phyloP scores from a whole-genome alignment of 2,329 filamentous ascomycete species.

The Aspergillus ruber region DNA sequence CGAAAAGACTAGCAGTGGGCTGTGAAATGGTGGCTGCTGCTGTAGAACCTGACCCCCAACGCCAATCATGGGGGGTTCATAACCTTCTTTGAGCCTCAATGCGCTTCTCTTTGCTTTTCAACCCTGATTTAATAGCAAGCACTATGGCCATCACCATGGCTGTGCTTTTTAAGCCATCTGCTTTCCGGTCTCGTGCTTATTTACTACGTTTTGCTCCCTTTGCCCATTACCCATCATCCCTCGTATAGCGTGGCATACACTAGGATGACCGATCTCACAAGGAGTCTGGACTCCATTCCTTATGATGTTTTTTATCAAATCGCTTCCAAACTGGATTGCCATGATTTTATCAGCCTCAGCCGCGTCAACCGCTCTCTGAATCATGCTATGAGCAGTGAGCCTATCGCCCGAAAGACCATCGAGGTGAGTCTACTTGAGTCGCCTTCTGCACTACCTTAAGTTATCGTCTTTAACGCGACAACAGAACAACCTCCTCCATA shows the following conservation, averaged over 20 bases:
- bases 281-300: constrained; percentile 46
- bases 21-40: too few relatives aligned
- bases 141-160: too few relatives aligned
- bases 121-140: too few relatives aligned
- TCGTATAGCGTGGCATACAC: neutral
- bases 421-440: constrained; percentile 42
- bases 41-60: too few relatives aligned
- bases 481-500: constrained; percentile 38
- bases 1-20: too few relatives aligned
- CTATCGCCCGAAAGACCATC: constrained; percentile 53
- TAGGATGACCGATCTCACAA: constrained; percentile 14
- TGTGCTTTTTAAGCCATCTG: too few relatives aligned
- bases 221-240: neutral
- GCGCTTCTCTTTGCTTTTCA: too few relatives aligned
- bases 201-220: neutral
- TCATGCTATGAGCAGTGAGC: constrained; percentile 47
- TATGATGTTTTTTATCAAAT: constrained; percentile 61
- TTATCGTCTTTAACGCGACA: neutral
- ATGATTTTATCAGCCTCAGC: constrained; percentile 54
- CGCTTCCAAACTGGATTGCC: constrained; percentile 48
- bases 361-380: constrained; percentile 48
- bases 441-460: neutral
- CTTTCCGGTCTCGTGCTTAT: too few relatives aligned
- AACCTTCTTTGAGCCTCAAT: too few relatives aligned
- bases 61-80: too few relatives aligned